Evolutionary conservation across 163 green algal species (phyloP).

Genomic region (Picocystis sp.): DNA sequence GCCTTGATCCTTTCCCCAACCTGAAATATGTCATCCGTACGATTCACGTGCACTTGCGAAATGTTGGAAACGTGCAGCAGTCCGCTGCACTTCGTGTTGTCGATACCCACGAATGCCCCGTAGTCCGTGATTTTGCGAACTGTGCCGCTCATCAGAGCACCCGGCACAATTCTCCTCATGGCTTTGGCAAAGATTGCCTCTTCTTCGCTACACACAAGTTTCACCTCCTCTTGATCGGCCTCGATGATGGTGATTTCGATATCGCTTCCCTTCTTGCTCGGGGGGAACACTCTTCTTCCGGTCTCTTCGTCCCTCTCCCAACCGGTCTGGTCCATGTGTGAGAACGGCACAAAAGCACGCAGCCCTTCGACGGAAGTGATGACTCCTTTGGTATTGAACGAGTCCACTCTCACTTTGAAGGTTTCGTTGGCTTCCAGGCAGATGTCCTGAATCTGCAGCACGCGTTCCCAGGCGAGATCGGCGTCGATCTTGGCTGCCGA

Average conservation of each 20-base stretch:
- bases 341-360: slow-evolving; percentile 36
- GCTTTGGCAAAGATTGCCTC: not conserved
- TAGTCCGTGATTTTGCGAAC: slow-evolving; percentile 30
- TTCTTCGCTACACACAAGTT: slow-evolving; percentile 15
- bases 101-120: slow-evolving; percentile 36
- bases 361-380: slow-evolving; percentile 23
- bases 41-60: slow-evolving; percentile 16
- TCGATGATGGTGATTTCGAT: slow-evolving; percentile 26
- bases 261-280: slow-evolving; percentile 8
- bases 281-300: slow-evolving; percentile 8
- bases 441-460: slow-evolving; percentile 21
- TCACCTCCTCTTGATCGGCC: slow-evolving; percentile 11
- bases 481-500: slow-evolving; percentile 21
- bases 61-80: slow-evolving; percentile 47
- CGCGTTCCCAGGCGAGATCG: slow-evolving; percentile 25
- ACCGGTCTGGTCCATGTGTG: slow-evolving; percentile 25
- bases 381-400: slow-evolving; percentile 31
- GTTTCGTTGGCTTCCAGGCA: slow-evolving; percentile 3
- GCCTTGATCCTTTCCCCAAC: slow-evolving; percentile 31
- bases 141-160: slow-evolving; percentile 23
- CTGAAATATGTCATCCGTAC: slow-evolving; percentile 19
- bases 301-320: slow-evolving; percentile 7
- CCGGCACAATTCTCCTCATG: slow-evolving; percentile 13
- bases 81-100: slow-evolving; percentile 23
- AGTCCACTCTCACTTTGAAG: slow-evolving; percentile 18